Evolutionary conservation across 192 early-diverging fungal species (phyloP), one percentile per base, ranked within the genome.

Genomic region (Anaeromyces robustus): DNA sequence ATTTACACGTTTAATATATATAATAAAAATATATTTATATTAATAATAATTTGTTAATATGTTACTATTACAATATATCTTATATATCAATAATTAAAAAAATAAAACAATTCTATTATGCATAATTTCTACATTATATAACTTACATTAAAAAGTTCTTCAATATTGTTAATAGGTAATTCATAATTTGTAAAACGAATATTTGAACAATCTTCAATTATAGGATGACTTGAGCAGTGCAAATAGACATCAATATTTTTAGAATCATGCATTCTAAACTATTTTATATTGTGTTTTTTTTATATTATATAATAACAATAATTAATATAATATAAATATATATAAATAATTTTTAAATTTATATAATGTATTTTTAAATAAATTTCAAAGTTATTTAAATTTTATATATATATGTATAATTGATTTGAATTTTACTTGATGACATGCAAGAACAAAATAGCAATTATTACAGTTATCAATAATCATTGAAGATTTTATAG

Each of bases 251-350:
- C 87, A 77, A 94, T 89, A 43, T 85, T 77, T 22, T 77, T 83
- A 0, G 92, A 93, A 78, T 89, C 87, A 86, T 97, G 95, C 89
- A 97, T 92, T 52, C 95, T 88, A 78, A 95, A 92, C 93, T 97
- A 82, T 13, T 7, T 7, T 7, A 77, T 7, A 3, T 3, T 7
- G 30, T 30, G 12, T 77, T 77, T 30, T 12, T 7, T 7, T 7
- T 12, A 37, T n/a, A 17, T 30, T 22, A 77, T 29, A 59, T 77
- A 29, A 2, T 28, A 77, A 30, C 34, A 26, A 19, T 4, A 28
- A 19, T 5, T 30, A 11, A 31, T 30, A 14, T 37, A 30, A 28
- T 77, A 29, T 11, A 83, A 39, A 68, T 37, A 31, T 77, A 37
- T 16, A 32, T 78, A 83, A 81, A 28, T 30, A 80, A 29, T 39